Evolutionary conservation across 345 rosid species (phyloP), one percentile per base, ranked within the genome.

Genomic region (Passiflora organensis): DNA sequence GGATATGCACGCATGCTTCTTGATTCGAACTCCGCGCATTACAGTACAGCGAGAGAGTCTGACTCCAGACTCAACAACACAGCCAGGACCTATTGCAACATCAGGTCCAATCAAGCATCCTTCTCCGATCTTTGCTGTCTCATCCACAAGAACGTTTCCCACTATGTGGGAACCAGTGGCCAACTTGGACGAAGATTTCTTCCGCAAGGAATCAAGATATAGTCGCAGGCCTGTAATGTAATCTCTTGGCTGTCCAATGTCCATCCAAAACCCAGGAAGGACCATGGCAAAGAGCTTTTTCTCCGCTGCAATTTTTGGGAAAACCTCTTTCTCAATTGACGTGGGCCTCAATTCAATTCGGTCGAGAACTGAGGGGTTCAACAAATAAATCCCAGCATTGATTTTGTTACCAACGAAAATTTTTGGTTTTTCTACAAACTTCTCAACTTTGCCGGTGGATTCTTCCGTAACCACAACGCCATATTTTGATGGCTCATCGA

Each of bases 251-350:
- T 93, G 99, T 55, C 99, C 99, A 44, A 93, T 86, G 78, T 93
- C 99, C 99, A 93, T 93, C 99, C 99, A 93, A 54, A 93, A 93
- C 21, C 99, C 99, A 0, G 96, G 95, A 48, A 93, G 79, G 38
- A 86, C 99, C 97, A 93, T 93, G 0, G 95, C 99, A 8, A 58
- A 89, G 55, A 93, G 95, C 60, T 82, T 78, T 56, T 77, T 68
- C 15, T 75, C 86, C 2, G 89, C 76, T n/a, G 96, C 95, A 60
- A 93, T 89, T 75, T 86, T 82, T 2, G 99, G 99, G 80, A 93
- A 93, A 28, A 91, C 85, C 58, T 93, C 97, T 60, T 93, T 93
- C 68, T 93, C 99, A 18, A 93, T 93, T 1, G 99, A 93, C 25
- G 99, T 89, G 12, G 96, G 99, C 69, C 83, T 83, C 68, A 93